Conservation (phyloP, 106 monocot species). For the Cymbidium sinense region DNA sequence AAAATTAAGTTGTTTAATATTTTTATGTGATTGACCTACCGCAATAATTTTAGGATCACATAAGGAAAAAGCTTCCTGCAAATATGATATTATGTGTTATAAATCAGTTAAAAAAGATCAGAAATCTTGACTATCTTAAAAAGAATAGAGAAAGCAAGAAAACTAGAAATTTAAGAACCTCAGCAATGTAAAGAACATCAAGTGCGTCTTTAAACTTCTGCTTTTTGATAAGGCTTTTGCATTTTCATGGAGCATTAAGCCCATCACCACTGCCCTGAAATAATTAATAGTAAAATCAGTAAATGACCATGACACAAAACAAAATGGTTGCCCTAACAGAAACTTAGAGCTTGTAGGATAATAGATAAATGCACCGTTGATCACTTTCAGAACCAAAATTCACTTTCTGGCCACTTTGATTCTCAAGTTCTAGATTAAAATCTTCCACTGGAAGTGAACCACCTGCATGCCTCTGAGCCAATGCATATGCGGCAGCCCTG, state of each 20-base stretch:
- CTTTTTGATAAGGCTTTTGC: constrained; percentile 61
- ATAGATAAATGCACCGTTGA: constrained; percentile 32
- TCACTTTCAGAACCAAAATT: constrained; percentile 70
- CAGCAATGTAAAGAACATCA: constrained; percentile 79
- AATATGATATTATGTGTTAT: constrained; percentile 1
- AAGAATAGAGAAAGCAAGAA: neutral
- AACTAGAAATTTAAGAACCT: constrained; percentile 30
- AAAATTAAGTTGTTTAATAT: neutral
- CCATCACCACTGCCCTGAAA: constrained; percentile 81
- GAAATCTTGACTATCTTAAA: neutral
- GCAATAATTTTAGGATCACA: constrained; percentile 66
- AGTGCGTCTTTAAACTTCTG: constrained; percentile 73
- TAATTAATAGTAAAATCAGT: neutral
- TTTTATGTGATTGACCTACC: constrained; percentile 24
- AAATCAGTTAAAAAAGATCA: neutral
- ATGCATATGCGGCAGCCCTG: constrained; percentile 65
- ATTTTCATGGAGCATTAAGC: constrained; percentile 85
- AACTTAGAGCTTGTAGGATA: neutral
- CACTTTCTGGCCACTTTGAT: constrained; percentile 89
- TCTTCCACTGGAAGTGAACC: constrained; percentile 76
- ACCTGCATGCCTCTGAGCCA: constrained; percentile 62
- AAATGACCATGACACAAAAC: neutral
- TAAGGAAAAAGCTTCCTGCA: constrained; percentile 85
- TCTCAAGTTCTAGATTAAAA: constrained; percentile 84
- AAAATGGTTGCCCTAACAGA: neutral